Conservation (phyloP, 2,329 filamentous ascomycete species). For the Neofusicoccum parvum region DNA sequence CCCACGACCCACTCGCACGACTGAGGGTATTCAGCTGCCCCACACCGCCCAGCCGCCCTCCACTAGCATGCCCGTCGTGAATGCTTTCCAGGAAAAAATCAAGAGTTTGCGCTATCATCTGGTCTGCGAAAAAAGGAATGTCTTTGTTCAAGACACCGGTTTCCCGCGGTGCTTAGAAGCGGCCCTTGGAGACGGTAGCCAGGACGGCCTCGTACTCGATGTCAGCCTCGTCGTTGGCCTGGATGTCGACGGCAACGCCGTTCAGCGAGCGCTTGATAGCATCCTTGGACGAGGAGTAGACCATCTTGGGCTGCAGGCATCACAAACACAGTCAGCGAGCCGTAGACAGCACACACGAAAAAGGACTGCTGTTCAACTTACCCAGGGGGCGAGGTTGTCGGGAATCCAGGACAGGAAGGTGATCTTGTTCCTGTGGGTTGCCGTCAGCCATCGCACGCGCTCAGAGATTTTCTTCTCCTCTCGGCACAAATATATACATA, state of each 20-base stretch:
- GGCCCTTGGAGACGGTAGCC: slow-evolving; percentile 53
- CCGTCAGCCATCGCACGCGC: background rate
- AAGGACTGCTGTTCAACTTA: slow-evolving; percentile 48
- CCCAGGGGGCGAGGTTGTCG: slow-evolving; percentile 78
- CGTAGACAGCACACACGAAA: background rate
- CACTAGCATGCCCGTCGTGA: slow-evolving; percentile 14
- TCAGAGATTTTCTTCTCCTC: background rate
- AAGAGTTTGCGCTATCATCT: background rate
- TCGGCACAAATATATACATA: slow-evolving; percentile 25
- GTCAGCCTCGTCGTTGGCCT: slow-evolving; percentile 82
- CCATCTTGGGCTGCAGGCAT: slow-evolving; percentile 72
- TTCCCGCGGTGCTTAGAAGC: slow-evolving; percentile 37
- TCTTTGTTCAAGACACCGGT: background rate
- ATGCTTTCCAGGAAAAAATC: slow-evolving; percentile 10
- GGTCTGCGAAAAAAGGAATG: background rate
- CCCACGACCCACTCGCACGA: slow-evolving; percentile 5
- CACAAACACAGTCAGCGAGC: background rate
- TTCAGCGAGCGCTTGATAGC: slow-evolving; percentile 78
- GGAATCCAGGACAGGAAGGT: slow-evolving; percentile 79
- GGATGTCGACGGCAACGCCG: slow-evolving; percentile 74
- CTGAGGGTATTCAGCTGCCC: slow-evolving; percentile 15
- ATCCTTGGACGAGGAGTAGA: slow-evolving; percentile 87
- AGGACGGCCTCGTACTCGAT: slow-evolving; percentile 76
- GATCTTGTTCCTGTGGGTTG: slow-evolving; percentile 62
- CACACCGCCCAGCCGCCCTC: slow-evolving; percentile 15